Base-by-base conservation (phyloP, 306 rosid species). In the Rosa rugosa region DNA sequence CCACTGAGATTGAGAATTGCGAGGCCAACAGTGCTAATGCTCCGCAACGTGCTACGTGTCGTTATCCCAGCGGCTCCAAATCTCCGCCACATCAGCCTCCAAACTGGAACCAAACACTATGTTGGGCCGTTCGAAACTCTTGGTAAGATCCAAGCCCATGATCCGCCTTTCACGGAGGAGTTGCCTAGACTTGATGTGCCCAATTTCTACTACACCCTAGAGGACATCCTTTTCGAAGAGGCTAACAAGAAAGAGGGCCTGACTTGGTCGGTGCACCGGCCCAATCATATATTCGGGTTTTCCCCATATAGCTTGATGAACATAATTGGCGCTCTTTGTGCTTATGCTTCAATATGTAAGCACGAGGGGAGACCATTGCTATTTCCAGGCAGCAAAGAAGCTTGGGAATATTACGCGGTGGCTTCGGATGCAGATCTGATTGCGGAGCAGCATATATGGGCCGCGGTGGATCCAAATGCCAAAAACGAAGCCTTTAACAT, bases 371-470 rank as follows among this genome's bases (percentile, higher is more conserved):
- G 51, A 45, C 85, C 87, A 5, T 75, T 91, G 86, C 80, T 62
- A 51, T 91, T 91, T 70, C 94, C 97, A 0, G 94, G 97, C 1
- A 77, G 68, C 0, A 84, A 71, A 42, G 80, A 5, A 22, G 88
- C 83, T 5, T 89, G 94, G 93, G 94, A 89, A 50, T 14, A 72
- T 40, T 88, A 82, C 44, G n/a, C 76, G 4, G 62, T 20, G 49
- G 85, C 72, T 25, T 86, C 90, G 5, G 94, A 89, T 75, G 46
- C 46, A 44, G 46, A 44, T 44, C 10, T 44, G 46, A 44, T 44
- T 44, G 92, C 89, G 0, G 97, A 88, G 86, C 97, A 89, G 69
- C 94, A 89, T 2, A 88, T 91, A 27, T 89, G 94, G 97, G 91
- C 92, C 1, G 90, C 90, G 56, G 92, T 91, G 73, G 97, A 91